Evolutionary conservation across 176 grass and related monocot genomes (phyloP).

Genomic region (Alopecurus myosuroides): DNA sequence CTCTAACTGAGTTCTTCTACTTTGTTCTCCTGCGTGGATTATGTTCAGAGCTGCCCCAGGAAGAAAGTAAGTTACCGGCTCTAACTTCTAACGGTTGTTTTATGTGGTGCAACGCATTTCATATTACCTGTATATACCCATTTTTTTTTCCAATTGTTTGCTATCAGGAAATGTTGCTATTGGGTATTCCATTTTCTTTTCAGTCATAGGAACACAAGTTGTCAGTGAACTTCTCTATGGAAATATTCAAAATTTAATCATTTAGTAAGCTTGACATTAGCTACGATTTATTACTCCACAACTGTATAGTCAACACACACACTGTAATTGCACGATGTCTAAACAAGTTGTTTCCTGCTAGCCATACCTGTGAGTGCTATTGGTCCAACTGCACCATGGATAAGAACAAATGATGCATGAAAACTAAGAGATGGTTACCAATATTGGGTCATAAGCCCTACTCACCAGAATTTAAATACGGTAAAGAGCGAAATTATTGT

Average conservation of each 20-base stretch:
- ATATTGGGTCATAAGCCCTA: background rate
- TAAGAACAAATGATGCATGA: background rate
- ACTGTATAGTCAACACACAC: background rate
- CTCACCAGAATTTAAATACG: background rate
- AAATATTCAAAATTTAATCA: background rate
- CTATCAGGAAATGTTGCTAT: background rate
- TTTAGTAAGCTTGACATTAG: background rate
- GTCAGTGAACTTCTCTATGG: background rate
- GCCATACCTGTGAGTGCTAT: background rate
- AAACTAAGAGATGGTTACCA: background rate
- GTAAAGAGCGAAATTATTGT: background rate
- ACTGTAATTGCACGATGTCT: background rate
- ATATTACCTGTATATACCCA: background rate
- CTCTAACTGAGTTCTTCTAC: constrained; percentile 33
- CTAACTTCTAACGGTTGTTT: constrained; percentile 10
- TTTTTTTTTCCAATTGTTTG: background rate
- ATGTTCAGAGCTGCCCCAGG: constrained; percentile 80
- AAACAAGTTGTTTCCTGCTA: constrained; percentile 17
- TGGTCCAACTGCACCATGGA: background rate
- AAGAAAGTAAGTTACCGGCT: constrained; percentile 86
- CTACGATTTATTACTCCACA: background rate
- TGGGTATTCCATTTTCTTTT: background rate
- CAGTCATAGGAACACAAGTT: background rate
- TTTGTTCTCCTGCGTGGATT: constrained; percentile 33
- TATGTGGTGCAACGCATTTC: background rate